Percentiles rank a stretch among this genome's conserved stretches.
These are phyloP conservation scores for Fusarium heterosporum DNA, from an alignment of 2,329 filamentous ascomycete genomes.

Conservation along the genomic window DNA sequence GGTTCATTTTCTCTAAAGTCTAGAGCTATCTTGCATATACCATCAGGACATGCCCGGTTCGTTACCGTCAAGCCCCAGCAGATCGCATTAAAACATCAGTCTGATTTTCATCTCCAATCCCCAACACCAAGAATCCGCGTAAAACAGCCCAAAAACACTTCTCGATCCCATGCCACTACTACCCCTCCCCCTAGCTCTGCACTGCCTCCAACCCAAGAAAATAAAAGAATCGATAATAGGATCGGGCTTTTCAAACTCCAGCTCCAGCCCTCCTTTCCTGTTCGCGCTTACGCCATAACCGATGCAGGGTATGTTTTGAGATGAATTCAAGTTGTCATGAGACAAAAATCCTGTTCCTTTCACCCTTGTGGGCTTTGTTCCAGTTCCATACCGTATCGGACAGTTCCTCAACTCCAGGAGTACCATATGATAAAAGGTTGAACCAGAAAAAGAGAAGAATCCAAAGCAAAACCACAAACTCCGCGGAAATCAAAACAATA, in stretches of 20 bases:
- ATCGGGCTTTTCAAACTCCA: constrained; percentile 39
- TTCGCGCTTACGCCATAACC: constrained; percentile 42
- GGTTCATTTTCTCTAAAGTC: constrained; percentile 49
- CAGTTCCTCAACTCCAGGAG: constrained; percentile 36
- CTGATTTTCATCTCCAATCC: constrained; percentile 30
- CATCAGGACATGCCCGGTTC: constrained; percentile 22
- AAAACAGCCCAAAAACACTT: constrained; percentile 8
- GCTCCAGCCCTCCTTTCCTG: constrained; percentile 27
- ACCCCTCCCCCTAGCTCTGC: constrained; percentile 1
- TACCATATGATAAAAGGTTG: constrained; percentile 27
- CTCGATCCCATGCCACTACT: neutral
- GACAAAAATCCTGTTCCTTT: constrained; percentile 35
- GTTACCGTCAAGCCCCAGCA: constrained; percentile 18
- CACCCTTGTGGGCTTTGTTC: constrained; percentile 25
- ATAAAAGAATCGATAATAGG: constrained; percentile 19
- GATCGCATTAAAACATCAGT: constrained; percentile 39
- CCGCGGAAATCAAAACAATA: constrained; percentile 30
- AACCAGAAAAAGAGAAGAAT: constrained; percentile 16
- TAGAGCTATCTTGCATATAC: constrained; percentile 38
- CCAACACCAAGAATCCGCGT: constrained; percentile 7
- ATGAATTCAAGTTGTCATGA: constrained; percentile 35
- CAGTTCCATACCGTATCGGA: constrained; percentile 19
- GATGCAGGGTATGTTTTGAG: constrained; percentile 49
- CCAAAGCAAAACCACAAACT: constrained; percentile 16
- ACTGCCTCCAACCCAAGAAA: constrained; percentile 6